Evolutionary conservation across 164 flowering plant species (phyloP), one percentile per base, ranked within the genome.

Genomic region (Warburgia ugandensis): DNA sequence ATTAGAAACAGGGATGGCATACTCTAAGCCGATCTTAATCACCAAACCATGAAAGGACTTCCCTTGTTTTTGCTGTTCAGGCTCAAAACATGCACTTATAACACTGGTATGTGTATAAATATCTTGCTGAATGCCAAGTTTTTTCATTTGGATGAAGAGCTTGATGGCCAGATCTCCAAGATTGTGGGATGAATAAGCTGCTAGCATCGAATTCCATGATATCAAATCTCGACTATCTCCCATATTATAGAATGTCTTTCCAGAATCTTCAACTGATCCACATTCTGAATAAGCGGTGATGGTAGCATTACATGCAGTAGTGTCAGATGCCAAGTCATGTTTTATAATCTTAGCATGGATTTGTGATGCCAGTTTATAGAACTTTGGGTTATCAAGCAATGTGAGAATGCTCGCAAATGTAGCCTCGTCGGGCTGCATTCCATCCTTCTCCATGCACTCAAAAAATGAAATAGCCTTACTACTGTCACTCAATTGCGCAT

Each of bases 151-250:
- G 20, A 67, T 35, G 50, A 86, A 83, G 33, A 81, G 68, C 54
- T 68, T 41, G 37, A 80, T 52, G 13, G 82, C 86, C 56, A 23
- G 57, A 1, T 38, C 50, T 37, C 59, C 71, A 48, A 44, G 58
- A 47, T 58, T 54, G 62, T 76, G 76, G 6, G 45, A 53, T 11
- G 73, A 66, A 65, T 70, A 86, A 37, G 88, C 91, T 1, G 81
- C 84, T 3, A 90, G 48, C 91, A 86, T 82, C 17, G 94, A 76
- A 52, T 86, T 90, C 86, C 84, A 84, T 2, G 88, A 71, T 32
- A 90, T 91, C 56, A 79, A 54, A 68, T 90, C 94, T 19, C 64
- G 63, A 2, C 23, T 20, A 20, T 49, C 75, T 55, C 36, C 51
- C 45, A 68, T 61, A 35, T 62, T 36, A 46, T 67, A 63, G 66